Evolutionary conservation across 2,329 filamentous ascomycete genomes (phyloP), one percentile per base, ranked within the genome.

Genomic region (Escovopsis sp.): DNA sequence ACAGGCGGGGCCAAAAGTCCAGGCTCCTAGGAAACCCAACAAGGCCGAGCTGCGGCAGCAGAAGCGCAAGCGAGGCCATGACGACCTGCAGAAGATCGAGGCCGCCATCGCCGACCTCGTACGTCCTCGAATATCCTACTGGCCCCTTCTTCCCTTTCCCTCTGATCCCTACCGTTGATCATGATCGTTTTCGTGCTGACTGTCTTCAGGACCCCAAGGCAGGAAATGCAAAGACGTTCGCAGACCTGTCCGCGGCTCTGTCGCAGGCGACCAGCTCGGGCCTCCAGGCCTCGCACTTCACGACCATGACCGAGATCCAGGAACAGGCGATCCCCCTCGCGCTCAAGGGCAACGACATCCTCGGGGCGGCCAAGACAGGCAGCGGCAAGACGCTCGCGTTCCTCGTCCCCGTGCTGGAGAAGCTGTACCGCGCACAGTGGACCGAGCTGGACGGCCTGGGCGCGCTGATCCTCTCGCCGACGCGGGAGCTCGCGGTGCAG

Each of bases 381-480:
- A 92, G 83, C 52, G 88, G 88, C 51, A 96, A 96, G 65, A 96
- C 88, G 0, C 67, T 98, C 17, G 84, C 90, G 1, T 98, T 98
- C 54, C 62, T 98, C 7, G 65, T 96, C 3, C 90, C 90, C 1
- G 79, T 96, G 0, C 70, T 98, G 34, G 90, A 98, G 58, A 92
- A 88, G 49, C 70, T 98, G 3, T 90, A 93, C 56, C 77, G 86
- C 35, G 74, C 77, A 37, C 82, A 79, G 68, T 94, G 87, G 78
- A 82, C 90, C 13, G 83, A 93, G 48, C 70, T 77, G 47, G 90
- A 98, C 59, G 90, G 90, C 1, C 66, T 98, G 21, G 88, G 88
- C 8, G 90, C 90, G 4, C 70, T 98, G 43, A 84, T 98, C 44
- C 78, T 98, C 36, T 88, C 87, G 1, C 90, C 90, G 1, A 98